Conservation (phyloP, 495 filamentous ascomycete genomes). For the Lasiosphaeria hispida region DNA sequence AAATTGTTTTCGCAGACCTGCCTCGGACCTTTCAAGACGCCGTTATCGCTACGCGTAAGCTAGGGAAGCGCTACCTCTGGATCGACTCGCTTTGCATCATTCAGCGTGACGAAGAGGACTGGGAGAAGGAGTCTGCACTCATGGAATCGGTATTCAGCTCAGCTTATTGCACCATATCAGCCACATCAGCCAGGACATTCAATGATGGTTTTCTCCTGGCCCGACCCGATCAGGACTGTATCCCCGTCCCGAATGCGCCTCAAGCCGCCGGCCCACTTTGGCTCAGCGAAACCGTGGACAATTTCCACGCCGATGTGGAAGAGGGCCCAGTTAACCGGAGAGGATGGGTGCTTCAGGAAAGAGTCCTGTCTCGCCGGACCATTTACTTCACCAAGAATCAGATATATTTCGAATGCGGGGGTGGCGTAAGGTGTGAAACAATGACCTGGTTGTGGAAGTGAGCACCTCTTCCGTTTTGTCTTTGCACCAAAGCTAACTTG, state of each 20-base stretch:
- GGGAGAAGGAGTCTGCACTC: slow-evolving; percentile 17
- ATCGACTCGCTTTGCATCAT: slow-evolving; percentile 6
- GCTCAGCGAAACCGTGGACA: slow-evolving; percentile 26
- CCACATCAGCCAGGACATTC: slow-evolving; percentile 20
- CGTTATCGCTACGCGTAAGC: not conserved
- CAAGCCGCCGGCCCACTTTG: slow-evolving; percentile 17
- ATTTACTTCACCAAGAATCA: slow-evolving; percentile 38
- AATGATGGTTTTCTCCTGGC: slow-evolving; percentile 25
- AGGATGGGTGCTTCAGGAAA: slow-evolving; percentile 45
- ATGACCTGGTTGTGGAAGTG: slow-evolving; percentile 30
- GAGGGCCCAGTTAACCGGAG: slow-evolving; percentile 30
- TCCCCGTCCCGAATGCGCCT: not conserved
- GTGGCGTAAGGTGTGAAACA: slow-evolving; percentile 36
- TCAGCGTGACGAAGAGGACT: not conserved
- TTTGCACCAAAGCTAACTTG: not conserved
- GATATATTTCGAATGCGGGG: slow-evolving; percentile 42
- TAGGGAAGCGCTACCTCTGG: not conserved
- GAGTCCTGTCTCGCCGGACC: slow-evolving; percentile 35
- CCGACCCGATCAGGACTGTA: slow-evolving; percentile 1
- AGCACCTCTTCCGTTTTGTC: not conserved
- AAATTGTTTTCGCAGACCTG: not conserved
- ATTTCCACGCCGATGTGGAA: slow-evolving; percentile 33
- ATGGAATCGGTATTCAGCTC: slow-evolving; percentile 38
- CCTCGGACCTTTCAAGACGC: slow-evolving; percentile 2
- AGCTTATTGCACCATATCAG: slow-evolving; percentile 33